Evolutionary conservation across 2,329 filamentous ascomycete species (phyloP), one percentile per base, ranked within the genome.

Genomic region (Aspergillus ustus): DNA sequence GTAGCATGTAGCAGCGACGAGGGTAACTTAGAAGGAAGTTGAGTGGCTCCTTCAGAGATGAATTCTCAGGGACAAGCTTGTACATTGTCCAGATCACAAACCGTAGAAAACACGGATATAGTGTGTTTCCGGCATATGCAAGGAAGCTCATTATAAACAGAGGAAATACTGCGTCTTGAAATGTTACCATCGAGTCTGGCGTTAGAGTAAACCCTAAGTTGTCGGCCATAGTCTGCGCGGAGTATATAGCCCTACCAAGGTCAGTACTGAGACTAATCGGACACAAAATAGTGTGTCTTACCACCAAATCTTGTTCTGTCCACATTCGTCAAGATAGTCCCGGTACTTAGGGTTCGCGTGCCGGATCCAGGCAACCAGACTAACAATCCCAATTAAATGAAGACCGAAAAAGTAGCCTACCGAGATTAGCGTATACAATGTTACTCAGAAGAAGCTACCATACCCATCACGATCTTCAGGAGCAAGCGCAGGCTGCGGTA

Each of bases 1-100:
- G 80, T 2, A 87, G 80, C 3, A 85, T 88, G 67, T 87, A 89
- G 66, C 86, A 88, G 13, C 87, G 78, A 51, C 87, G 80, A 0
- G 86, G 87, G 69, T 90, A 85, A 55, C 88, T 82, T 9, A 90
- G 81, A 1, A 89, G 76, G 64, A 89, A 89, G 1, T 77, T 73
- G 0, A 89, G 73, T 0, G 83, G 34, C 69, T 68, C 49, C 73
- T 72, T 3, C 75, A 78, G 2, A 72, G 51, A 62, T 51, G 71
- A 73, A 2, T 74, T 59, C 4, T 76, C 70, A 0, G 83, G 81
- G 0, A 78, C 70, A 3, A 82, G 56, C 65, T 82, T 85, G 51
- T 77, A 83, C 67, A 84, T 80, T 7, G 71, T 72, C 86, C 86
- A 90, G 43, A 90, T 82, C 8, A 84, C 76, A 0, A 88, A 71